Percentiles rank a stretch among this genome's conserved stretches.
Conservation (phyloP, 495 filamentous ascomycete species). For the Aspergillus ostianus region DNA sequence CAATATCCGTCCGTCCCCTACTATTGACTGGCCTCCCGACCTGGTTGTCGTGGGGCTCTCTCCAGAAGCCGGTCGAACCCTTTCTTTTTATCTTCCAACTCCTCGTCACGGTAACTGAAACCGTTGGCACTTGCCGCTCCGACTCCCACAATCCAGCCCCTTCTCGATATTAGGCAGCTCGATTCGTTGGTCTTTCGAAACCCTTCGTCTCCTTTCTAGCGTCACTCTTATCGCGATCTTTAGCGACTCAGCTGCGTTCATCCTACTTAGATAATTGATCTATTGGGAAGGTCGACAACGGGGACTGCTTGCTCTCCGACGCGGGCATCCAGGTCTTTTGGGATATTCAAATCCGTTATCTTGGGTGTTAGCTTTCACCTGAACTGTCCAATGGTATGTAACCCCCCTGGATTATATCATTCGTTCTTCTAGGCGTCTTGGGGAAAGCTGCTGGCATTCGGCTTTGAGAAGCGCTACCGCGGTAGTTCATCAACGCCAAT, state of each 20-base stretch:
- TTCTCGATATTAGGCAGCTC: neutral
- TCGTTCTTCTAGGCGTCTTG: neutral
- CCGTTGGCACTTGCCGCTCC: neutral
- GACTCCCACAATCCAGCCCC: neutral
- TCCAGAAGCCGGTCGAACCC: neutral
- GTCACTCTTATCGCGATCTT: neutral
- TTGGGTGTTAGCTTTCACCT: constrained; percentile 7
- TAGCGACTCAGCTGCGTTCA: neutral
- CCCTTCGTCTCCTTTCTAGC: neutral
- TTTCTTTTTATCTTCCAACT: neutral
- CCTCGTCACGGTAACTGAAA: neutral
- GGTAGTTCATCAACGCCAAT: neutral
- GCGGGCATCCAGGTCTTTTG: neutral
- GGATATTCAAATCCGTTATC: neutral
- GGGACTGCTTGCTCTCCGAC: neutral
- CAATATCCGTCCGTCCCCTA: neutral
- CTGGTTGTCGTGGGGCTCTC: constrained; percentile 10
- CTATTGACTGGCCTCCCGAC: constrained; percentile 1
- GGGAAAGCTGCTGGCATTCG: neutral
- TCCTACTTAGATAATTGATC: neutral
- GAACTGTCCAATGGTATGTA: constrained; percentile 25
- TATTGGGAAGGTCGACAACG: neutral
- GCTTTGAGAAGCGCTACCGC: neutral
- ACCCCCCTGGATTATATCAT: neutral
- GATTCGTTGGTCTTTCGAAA: neutral